Percentiles rank a stretch among this genome's conserved stretches.
Conservation (phyloP, 495 filamentous ascomycete species). For the Penicillium angulare region DNA sequence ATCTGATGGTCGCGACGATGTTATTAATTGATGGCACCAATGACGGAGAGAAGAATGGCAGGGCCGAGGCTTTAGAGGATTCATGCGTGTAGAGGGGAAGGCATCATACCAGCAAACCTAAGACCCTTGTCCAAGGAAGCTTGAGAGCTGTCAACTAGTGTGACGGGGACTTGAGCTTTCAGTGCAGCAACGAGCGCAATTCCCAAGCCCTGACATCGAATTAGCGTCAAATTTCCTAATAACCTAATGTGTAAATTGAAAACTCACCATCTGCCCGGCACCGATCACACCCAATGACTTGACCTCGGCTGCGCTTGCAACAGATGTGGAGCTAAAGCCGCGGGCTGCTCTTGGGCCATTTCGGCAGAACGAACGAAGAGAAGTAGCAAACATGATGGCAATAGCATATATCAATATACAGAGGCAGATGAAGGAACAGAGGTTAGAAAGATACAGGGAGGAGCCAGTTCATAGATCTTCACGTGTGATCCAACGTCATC, state of each 20-base stretch:
- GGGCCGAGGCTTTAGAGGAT: not conserved
- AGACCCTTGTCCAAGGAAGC: constrained; percentile 88
- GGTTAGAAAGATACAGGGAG: constrained; percentile 2
- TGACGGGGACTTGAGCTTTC: constrained; percentile 80
- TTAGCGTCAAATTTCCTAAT: too few species aligned
- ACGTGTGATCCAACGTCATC: constrained; percentile 41
- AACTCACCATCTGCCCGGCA: constrained; percentile 89
- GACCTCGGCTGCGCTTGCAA: constrained; percentile 64
- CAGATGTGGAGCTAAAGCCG: constrained; percentile 44
- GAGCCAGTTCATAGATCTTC: constrained; percentile 15
- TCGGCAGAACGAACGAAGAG: constrained; percentile 28
- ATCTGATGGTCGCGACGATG: constrained; percentile 50
- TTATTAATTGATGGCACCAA: not conserved
- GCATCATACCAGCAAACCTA: constrained; percentile 72
- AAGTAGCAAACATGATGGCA: constrained; percentile 34
- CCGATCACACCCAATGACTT: constrained; percentile 91
- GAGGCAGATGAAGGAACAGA: not conserved
- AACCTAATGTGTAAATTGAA: too few species aligned
- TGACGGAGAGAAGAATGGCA: not conserved
- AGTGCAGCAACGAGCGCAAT: constrained; percentile 94
- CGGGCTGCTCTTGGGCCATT: constrained; percentile 36
- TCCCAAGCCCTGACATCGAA: constrained; percentile 71
- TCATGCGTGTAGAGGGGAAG: not conserved
- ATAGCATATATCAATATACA: not conserved
- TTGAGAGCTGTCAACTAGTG: constrained; percentile 80